phyloP scores from a whole-genome alignment of 2,329 filamentous ascomycete genomes.

The Cladosporium sp. region DNA sequence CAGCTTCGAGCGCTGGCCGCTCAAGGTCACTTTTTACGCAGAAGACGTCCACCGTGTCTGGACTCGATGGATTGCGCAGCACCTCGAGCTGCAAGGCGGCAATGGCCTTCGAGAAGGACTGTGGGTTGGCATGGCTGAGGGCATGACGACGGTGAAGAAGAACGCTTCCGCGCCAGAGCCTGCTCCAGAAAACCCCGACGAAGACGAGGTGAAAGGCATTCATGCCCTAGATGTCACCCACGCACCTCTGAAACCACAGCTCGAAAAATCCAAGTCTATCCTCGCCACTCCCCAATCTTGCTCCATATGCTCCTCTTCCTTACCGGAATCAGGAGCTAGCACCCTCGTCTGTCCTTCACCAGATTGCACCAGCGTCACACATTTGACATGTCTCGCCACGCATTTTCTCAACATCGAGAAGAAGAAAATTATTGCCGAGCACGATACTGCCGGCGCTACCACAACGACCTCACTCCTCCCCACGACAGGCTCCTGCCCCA shows the following conservation, averaged over 20 bases:
- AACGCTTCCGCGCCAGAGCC: constrained; percentile 13
- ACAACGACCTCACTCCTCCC: constrained; percentile 54
- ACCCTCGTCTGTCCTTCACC: constrained; percentile 50
- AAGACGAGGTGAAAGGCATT: constrained; percentile 29
- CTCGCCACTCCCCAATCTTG: constrained; percentile 13
- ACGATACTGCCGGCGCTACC: neutral
- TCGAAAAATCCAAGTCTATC: constrained; percentile 43
- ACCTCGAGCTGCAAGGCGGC: constrained; percentile 34
- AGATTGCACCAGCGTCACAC: constrained; percentile 47
- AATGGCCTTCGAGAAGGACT: constrained; percentile 22
- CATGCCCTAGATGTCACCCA: constrained; percentile 53
- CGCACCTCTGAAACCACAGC: constrained; percentile 42
- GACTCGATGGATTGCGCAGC: constrained; percentile 54
- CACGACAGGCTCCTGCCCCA: constrained; percentile 64
- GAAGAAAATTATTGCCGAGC: constrained; percentile 21
- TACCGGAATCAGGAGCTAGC: constrained; percentile 38
- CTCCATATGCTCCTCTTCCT: constrained; percentile 43
- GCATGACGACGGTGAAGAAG: constrained; percentile 11
- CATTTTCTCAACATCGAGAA: constrained; percentile 45
- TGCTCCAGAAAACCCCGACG: constrained; percentile 4
- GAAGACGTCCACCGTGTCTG: constrained; percentile 66
- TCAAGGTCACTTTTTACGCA: constrained; percentile 74
- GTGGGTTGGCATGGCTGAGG: constrained; percentile 34
- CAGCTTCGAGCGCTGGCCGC: constrained; percentile 79
- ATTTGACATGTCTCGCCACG: constrained; percentile 54